These are phyloP conservation scores for Globisporangium emineosum DNA, from an alignment of 352 stramenopile genomes.

Conservation along the genomic window DNA sequence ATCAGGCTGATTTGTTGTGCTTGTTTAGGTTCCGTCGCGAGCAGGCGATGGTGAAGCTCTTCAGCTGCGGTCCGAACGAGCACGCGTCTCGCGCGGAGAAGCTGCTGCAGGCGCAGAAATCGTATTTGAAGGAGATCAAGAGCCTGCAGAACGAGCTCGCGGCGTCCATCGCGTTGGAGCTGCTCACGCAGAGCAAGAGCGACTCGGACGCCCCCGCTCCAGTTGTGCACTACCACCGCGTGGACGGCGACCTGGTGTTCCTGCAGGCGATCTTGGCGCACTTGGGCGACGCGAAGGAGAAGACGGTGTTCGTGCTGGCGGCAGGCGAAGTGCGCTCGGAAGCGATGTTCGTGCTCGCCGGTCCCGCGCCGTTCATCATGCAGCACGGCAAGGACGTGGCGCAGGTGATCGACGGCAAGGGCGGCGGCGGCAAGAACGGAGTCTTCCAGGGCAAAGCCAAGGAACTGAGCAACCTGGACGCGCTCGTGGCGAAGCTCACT, in stretches of 20 bases:
- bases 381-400: constrained; percentile 51
- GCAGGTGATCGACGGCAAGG: constrained; percentile 67
- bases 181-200: constrained; percentile 26
- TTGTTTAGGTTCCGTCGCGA: constrained; percentile 46
- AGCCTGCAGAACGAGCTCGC: constrained; percentile 70
- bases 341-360: constrained; percentile 68
- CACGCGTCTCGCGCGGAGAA: constrained; percentile 66
- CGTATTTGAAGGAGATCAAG: constrained; percentile 64
- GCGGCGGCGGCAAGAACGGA: constrained; percentile 69
- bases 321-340: constrained; percentile 41
- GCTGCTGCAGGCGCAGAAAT: constrained; percentile 60
- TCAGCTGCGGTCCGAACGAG: constrained; percentile 64
- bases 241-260: constrained; percentile 66
- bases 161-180: constrained; percentile 36
- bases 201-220: constrained; percentile 9
- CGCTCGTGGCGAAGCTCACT: constrained; percentile 42
- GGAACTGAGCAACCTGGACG: constrained; percentile 40
- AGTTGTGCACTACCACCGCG: constrained; percentile 55
- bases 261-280: constrained; percentile 52
- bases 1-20: not conserved
- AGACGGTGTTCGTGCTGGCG: constrained; percentile 32
- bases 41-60: constrained; percentile 63
- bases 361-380: constrained; percentile 50
- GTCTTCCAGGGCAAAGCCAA: constrained; percentile 81
- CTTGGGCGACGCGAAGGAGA: constrained; percentile 41